Evolutionary conservation across 2,329 filamentous ascomycete species (phyloP), one percentile per base, ranked within the genome.

Genomic region (Elsinoe australis): DNA sequence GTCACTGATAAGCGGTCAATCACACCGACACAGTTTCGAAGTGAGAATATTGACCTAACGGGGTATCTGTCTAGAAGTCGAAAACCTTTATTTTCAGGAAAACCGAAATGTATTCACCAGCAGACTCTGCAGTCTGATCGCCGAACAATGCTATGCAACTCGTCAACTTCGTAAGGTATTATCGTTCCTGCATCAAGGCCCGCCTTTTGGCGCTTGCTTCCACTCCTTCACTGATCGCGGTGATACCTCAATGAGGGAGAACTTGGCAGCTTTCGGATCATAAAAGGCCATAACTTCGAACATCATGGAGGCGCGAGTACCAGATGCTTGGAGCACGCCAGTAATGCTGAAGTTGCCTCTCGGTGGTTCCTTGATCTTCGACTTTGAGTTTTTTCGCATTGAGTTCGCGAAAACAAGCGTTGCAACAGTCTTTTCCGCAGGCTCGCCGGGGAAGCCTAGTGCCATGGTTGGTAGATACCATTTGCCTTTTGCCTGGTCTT

Each of bases 291-390:
- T 51, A 2, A 74, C 67, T 49, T 72, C 69, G n/a, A 74, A 52
- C 4, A 67, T 65, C 49, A 68, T 54, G 33, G 60, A 61, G 0
- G 67, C 70, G 35, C 59, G 62, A 6, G 59, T 55, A 5, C 71
- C 71, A n/a, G 63, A 58, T 2, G 74, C 55, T 49, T 74, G 69
- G 1, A 75, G 59, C 26, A 73, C 49, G 3, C 71, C 72, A 1
- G 61, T 58, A 9, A 75, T 64, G 0, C 68, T 51, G 45, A 74
- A 65, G 2, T 62, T 64, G 2, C 72, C 72, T 9, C 70, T 63
- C 4, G 72, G 71, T 0, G 66, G 58, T 28, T 67, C 62, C 5
- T 58, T 48, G 31, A 18, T 22, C 17, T 48, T 48, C 8, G 32
- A 19, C 9, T 39, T 39, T 22, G 31, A 15, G 29, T 58, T 59